These are phyloP conservation scores for Blastosporella zonata DNA, from an alignment of 1,284 basidiomycete species.

Conservation along the genomic window DNA sequence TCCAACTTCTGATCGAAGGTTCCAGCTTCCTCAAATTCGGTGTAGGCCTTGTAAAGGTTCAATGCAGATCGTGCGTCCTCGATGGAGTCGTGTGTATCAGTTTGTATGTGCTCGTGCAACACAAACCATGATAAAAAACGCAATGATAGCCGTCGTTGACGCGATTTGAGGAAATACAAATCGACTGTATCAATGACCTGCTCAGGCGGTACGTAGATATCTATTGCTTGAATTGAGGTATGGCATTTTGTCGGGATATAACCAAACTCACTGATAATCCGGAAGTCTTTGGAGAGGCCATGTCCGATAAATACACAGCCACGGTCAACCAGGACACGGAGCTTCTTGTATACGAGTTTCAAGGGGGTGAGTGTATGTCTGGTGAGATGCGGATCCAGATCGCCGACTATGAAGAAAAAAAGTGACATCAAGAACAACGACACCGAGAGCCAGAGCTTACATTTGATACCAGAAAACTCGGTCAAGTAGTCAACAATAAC, in stretches of 20 bases:
- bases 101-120: constrained; percentile 88
- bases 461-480: constrained; percentile 93
- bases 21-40: constrained; percentile 73
- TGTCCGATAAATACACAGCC: constrained; percentile 98
- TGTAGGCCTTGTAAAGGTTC: constrained; percentile 83
- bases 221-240: constrained; percentile 37
- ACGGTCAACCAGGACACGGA: constrained; percentile 90
- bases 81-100: constrained; percentile 93
- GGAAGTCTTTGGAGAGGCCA: constrained; percentile 98
- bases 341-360: constrained; percentile 97
- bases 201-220: constrained; percentile 92
- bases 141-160: constrained; percentile 88
- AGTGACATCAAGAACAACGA: not conserved
- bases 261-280: constrained; percentile 89
- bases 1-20: constrained; percentile 89
- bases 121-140: constrained; percentile 95
- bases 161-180: constrained; percentile 81
- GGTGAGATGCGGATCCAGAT: constrained; percentile 84
- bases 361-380: constrained; percentile 89
- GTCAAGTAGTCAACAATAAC: constrained; percentile 95
- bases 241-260: not conserved
- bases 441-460: constrained; percentile 43
- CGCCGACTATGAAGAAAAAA: constrained; percentile 62
- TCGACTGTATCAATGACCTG: constrained; percentile 98
- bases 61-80: constrained; percentile 92